Conservation (phyloP, 768 basidiomycete species). For the Panellus pusillus region DNA sequence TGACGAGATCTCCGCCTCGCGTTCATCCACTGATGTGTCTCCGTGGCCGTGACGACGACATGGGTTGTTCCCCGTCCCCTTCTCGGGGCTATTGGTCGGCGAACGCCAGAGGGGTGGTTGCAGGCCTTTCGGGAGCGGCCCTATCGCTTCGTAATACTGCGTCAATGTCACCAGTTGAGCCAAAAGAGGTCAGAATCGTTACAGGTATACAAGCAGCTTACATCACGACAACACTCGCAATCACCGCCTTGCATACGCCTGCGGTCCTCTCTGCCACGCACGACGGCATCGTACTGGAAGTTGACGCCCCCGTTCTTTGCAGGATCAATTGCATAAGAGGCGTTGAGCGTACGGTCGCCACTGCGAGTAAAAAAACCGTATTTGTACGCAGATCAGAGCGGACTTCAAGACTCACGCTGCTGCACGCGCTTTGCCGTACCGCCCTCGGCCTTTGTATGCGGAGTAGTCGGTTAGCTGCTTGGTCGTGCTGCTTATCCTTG, state of each 20-base stretch:
- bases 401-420: constrained; percentile 28
- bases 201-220: constrained; percentile 33
- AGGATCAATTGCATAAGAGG: constrained; percentile 66
- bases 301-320: constrained; percentile 61
- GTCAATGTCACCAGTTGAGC: too few species aligned
- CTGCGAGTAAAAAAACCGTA: constrained; percentile 18
- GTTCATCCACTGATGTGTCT: constrained; percentile 7
- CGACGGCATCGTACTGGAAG: constrained; percentile 77
- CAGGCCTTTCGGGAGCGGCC: constrained; percentile 64
- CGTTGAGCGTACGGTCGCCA: constrained; percentile 53
- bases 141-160: constrained; percentile 80
- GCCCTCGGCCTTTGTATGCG: constrained; percentile 57
- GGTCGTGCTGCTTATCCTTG: constrained; percentile 22
- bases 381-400: not conserved
- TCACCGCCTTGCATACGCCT: constrained; percentile 70
- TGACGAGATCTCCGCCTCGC: constrained; percentile 36
- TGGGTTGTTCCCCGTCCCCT: constrained; percentile 17
- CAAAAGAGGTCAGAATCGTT: not conserved
- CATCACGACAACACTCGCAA: constrained; percentile 81
- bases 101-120: constrained; percentile 77
- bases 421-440: constrained; percentile 45
- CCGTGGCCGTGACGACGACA: constrained; percentile 30
- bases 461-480: constrained; percentile 41
- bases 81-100: constrained; percentile 38
- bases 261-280: constrained; percentile 64